Evolutionary conservation across 2,329 filamentous ascomycete genomes (phyloP).

Genomic region (Bipolaris sorokiniana): DNA sequence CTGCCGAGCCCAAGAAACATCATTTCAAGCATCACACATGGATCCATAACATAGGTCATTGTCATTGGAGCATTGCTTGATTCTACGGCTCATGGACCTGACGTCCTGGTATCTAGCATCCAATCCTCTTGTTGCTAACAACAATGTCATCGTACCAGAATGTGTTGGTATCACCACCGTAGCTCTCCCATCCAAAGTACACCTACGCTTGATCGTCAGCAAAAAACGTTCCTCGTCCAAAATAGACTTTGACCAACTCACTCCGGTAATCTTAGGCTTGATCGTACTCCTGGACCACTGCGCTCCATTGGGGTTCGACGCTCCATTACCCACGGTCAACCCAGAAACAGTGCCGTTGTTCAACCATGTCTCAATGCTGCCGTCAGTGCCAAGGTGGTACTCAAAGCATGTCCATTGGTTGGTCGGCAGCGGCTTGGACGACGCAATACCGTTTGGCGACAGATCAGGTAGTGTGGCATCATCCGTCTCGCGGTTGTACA

Average conservation of each 20-base stretch:
- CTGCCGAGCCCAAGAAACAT: background rate
- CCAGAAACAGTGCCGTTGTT: slow-evolving; percentile 60
- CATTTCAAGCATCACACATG: background rate
- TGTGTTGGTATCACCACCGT: slow-evolving; percentile 65
- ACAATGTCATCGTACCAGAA: slow-evolving; percentile 68
- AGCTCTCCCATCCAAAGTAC: slow-evolving; percentile 70
- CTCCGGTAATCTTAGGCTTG: slow-evolving; percentile 60
- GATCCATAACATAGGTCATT: background rate
- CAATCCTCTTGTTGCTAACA: slow-evolving; percentile 56
- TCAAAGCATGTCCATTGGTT: slow-evolving; percentile 65
- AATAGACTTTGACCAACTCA: background rate
- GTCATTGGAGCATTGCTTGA: background rate
- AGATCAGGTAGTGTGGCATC: slow-evolving; percentile 68
- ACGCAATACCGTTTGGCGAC: slow-evolving; percentile 63
- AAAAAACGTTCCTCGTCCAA: background rate
- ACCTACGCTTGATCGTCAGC: slow-evolving; percentile 30
- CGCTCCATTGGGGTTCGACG: slow-evolving; percentile 58
- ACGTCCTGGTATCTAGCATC: slow-evolving; percentile 47
- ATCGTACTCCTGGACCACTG: slow-evolving; percentile 60
- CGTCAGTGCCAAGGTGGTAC: slow-evolving; percentile 65
- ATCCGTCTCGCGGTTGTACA: slow-evolving; percentile 69
- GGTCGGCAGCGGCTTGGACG: slow-evolving; percentile 59
- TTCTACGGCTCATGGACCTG: background rate
- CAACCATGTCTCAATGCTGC: slow-evolving; percentile 66
- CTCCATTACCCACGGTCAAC: slow-evolving; percentile 57